Evolutionary conservation across 2,329 filamentous ascomycete species (phyloP).

Genomic region (Aspergillus candidus): DNA sequence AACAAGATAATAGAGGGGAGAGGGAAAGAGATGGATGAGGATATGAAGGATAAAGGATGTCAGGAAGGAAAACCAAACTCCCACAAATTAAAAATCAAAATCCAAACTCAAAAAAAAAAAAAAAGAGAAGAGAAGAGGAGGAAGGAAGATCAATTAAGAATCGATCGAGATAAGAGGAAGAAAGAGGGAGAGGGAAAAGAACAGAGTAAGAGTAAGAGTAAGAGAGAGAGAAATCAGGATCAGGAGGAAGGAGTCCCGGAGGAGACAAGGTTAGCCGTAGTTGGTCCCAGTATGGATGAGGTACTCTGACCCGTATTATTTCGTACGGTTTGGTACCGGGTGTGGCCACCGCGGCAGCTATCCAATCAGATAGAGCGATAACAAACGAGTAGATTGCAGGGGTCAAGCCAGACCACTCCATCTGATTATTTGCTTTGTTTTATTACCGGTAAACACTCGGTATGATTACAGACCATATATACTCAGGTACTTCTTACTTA

Average conservation of each 20-base stretch:
- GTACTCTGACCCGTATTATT: no score
- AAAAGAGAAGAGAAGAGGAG: neutral
- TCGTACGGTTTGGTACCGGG: no score
- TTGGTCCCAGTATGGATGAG: no score
- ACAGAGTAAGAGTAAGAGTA: conserved; percentile 1
- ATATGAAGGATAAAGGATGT: conserved; percentile 4
- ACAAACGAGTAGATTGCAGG: no score
- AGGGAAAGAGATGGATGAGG: conserved; percentile 1
- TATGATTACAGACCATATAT: no score
- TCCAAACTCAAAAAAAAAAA: neutral
- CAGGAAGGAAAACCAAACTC: neutral
- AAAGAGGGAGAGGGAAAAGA: neutral
- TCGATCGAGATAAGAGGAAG: conserved; percentile 3
- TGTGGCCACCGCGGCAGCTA: no score
- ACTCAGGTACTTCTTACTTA: no score
- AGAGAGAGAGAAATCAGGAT: conserved; percentile 2
- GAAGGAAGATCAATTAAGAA: neutral
- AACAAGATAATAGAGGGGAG: conserved; percentile 5
- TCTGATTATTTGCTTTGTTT: no score
- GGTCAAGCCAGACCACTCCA: no score
- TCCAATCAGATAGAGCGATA: no score
- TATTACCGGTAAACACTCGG: no score
- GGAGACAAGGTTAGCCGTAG: conserved; percentile 1
- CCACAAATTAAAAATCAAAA: no score
- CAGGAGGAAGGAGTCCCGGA: conserved; percentile 1